Conservation (phyloP, 345 rosid species). For the Conringia planisiliqua region DNA sequence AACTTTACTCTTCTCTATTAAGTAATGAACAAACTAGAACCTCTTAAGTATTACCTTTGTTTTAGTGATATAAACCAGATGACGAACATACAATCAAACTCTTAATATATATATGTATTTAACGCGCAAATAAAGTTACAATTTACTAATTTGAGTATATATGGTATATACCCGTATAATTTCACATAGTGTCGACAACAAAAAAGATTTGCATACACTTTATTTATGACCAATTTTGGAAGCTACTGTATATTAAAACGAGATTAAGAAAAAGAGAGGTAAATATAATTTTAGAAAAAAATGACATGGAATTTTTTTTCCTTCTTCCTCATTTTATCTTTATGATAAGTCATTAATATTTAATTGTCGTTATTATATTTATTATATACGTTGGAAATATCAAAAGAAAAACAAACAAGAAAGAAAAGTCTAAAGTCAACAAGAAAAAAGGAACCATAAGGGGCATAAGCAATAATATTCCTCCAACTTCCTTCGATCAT, state of each 20-base stretch:
- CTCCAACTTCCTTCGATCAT: not conserved
- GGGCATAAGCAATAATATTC: conserved; percentile 38
- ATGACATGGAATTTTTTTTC: not conserved
- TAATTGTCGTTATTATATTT: conserved; percentile 25
- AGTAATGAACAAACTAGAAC: not conserved
- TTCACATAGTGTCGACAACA: not conserved
- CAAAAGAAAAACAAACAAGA: conserved; percentile 22
- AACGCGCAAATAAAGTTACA: not conserved
- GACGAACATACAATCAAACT: not conserved
- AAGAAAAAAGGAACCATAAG: conserved; percentile 25
- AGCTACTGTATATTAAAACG: not conserved
- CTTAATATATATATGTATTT: not conserved
- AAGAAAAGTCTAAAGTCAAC: conserved; percentile 54
- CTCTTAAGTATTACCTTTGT: not conserved
- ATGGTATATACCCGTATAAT: not conserved
- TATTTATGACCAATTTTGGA: not conserved
- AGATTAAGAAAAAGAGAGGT: not conserved
- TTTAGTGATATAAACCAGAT: not conserved
- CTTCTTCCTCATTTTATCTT: not conserved
- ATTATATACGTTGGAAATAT: conserved; percentile 22
- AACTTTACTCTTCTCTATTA: not conserved
- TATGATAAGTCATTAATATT: not conserved
- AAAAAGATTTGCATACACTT: not conserved
- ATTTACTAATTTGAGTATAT: not conserved
- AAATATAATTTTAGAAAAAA: not conserved